Evolutionary conservation across 2,329 filamentous ascomycete species (phyloP), one percentile per base, ranked within the genome.

Genomic region (Cladosporium sp.): DNA sequence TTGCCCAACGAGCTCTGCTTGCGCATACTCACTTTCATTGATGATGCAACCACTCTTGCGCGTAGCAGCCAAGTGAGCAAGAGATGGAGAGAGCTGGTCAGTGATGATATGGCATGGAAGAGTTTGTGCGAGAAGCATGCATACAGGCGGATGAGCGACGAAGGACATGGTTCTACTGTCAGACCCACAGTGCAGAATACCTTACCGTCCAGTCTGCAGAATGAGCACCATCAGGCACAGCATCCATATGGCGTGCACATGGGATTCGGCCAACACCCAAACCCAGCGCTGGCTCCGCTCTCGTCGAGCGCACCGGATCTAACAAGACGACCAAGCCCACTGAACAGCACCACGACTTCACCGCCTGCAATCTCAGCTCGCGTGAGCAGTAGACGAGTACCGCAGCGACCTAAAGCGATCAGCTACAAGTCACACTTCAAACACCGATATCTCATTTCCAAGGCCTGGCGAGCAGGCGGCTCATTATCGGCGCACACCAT

Each of bases 401-500:
- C 69, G 72, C 77, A 75, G 75, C 88, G 80, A 80, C 88, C 78
- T 7, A 90, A 89, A 70, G 84, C 92, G 30, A 89, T 89, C 71
- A 94, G 92, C 1, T 97, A 98, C 80, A 92, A 96, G 74, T 96
- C 92, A 5, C 94, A 98, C 78, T 99, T 99, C 82, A 98, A 98
- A 78, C 93, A 98, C 76, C 87, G 93, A 74, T 98, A 98, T 77
- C 88, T 98, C 79, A 94, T 99, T 18, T 95, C 99, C 77, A 96
- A 93, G 0, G 95, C 95, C 16, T 99, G 95, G 95, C 90, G 92
- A 70, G 93, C 91, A 64, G 94, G 95, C 34, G 95, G 95, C n/a
- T 86, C 86, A 58, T 90, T 91, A 74, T 90, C 91, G 49, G 88
- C 91, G 48, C 88, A 90, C 67, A 93, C 96, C 75, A 97, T 98